These are phyloP conservation scores for Ramaria rubella DNA, from an alignment of 768 basidiomycete genomes.

Conservation along the genomic window DNA sequence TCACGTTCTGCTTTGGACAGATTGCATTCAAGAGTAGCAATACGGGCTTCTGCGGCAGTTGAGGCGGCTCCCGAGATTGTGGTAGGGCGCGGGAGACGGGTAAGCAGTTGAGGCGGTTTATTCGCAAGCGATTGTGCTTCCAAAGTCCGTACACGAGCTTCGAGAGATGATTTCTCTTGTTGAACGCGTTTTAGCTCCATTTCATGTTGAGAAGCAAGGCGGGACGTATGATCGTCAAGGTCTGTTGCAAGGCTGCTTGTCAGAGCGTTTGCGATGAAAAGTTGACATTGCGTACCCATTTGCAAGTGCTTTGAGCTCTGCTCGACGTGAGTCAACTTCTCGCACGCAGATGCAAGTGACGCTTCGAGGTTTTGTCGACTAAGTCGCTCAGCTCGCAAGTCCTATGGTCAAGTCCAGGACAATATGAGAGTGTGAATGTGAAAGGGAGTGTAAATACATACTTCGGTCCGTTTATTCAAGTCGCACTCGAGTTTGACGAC, in stretches of 20 bases:
- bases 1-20: slow-evolving; percentile 40
- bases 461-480: slow-evolving; percentile 37
- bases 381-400: slow-evolving; percentile 49
- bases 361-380: slow-evolving; percentile 45
- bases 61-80: slow-evolving; percentile 12
- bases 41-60: slow-evolving; percentile 29
- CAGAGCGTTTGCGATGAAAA: slow-evolving; percentile 35
- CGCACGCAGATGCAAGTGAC: slow-evolving; percentile 41
- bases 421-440: background rate
- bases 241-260: background rate
- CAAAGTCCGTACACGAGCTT: slow-evolving; percentile 53
- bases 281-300: slow-evolving; percentile 50
- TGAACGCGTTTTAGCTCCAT: slow-evolving; percentile 28
- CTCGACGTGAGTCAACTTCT: slow-evolving; percentile 46
- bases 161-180: slow-evolving; percentile 51
- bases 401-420: slow-evolving; percentile 22
- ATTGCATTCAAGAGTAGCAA: slow-evolving; percentile 50
- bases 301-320: slow-evolving; percentile 49
- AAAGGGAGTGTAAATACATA: background rate
- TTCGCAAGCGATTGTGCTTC: slow-evolving; percentile 23
- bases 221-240: slow-evolving; percentile 3
- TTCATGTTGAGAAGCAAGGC: slow-evolving; percentile 1
- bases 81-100: slow-evolving; percentile 1
- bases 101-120: background rate
- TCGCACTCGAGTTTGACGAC: slow-evolving; percentile 49